Evolutionary conservation across 768 basidiomycete genomes (phyloP), one percentile per base, ranked within the genome.

Genomic region (Glaciozyma antarctica): DNA sequence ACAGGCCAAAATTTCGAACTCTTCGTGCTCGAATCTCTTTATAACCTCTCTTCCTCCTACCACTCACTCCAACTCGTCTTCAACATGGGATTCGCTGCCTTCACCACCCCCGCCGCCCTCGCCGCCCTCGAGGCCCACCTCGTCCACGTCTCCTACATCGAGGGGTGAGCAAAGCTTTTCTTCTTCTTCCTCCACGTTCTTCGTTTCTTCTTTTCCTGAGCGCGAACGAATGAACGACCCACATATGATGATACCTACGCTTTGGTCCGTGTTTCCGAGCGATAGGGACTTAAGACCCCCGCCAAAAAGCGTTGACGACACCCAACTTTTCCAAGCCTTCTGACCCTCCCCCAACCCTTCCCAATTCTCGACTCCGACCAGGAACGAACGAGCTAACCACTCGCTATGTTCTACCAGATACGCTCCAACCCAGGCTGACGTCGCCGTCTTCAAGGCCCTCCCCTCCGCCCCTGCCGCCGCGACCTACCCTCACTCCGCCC

Each of bases 211-310:
- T 21, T 56, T 13, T n/a, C 44, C 8, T 6, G 16, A 32, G 49
- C 60, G 12, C 51, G 38, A 41, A 41, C 38, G 38, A 41, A 41
- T 12, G 38, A 41, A 5, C 32, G 32, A 32, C 10, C 38, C 38
- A 32, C 19, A 44, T 56, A 72, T 82, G 86, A 89, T 88, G 87
- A 88, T 77, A 77, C 75, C 70, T 72, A 79, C 76, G 87, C 87
- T 87, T 87, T 89, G 89, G 88, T 90, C 88, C 88, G 88, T 89
- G 88, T 90, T 90, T 88, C 88, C 83, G 85, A 90, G 87, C 41
- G 63, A 41, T 84, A 83, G 70, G 86, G 87, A 85, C 81, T 86
- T 74, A 76, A 91, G 88, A 90, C 86, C 87, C 83, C 86, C 84
- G 82, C 78, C 61, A 78, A 78, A 78, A 80, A 82, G 69, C 77